These are phyloP conservation scores for Wolfiporia cocos DNA, from an alignment of 1,284 basidiomycete species.

Conservation along the genomic window DNA sequence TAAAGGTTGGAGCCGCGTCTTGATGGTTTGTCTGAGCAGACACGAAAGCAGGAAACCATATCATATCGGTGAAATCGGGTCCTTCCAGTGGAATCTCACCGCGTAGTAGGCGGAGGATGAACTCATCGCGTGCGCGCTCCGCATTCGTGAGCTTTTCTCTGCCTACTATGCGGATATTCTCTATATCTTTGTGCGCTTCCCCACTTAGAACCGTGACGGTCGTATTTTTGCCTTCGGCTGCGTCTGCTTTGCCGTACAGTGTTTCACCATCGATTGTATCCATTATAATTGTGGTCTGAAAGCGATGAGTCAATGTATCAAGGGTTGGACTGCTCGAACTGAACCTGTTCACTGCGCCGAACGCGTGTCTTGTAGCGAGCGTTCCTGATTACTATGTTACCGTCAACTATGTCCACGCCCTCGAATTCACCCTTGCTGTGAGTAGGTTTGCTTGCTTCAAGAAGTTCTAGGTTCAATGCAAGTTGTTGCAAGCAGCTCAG, in stretches of 20 bases:
- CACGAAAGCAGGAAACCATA: slow-evolving; percentile 9
- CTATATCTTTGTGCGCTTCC: background rate
- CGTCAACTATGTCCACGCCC: slow-evolving; percentile 3
- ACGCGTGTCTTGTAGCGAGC: slow-evolving; percentile 17
- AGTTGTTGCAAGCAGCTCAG: slow-evolving; percentile 12
- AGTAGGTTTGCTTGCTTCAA: slow-evolving; percentile 18
- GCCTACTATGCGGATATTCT: slow-evolving; percentile 4
- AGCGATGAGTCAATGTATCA: background rate
- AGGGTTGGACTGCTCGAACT: background rate
- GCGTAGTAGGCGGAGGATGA: slow-evolving; percentile 2
- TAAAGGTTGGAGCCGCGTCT: background rate
- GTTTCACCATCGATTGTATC: background rate
- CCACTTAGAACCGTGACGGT: background rate
- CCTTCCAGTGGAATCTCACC: background rate
- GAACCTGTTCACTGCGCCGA: slow-evolving; percentile 11
- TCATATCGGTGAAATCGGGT: background rate
- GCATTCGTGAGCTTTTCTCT: slow-evolving; percentile 5
- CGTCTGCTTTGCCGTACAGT: background rate
- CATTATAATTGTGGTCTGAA: background rate
- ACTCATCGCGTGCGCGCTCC: slow-evolving; percentile 5
- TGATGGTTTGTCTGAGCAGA: background rate
- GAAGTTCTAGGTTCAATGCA: slow-evolving; percentile 12
- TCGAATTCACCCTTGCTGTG: slow-evolving; percentile 20
- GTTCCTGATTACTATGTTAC: slow-evolving; percentile 11
- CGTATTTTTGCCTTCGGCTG: slow-evolving; percentile 1